Conservation (phyloP, 2,329 filamentous ascomycete genomes). For the Didymella sp. region DNA sequence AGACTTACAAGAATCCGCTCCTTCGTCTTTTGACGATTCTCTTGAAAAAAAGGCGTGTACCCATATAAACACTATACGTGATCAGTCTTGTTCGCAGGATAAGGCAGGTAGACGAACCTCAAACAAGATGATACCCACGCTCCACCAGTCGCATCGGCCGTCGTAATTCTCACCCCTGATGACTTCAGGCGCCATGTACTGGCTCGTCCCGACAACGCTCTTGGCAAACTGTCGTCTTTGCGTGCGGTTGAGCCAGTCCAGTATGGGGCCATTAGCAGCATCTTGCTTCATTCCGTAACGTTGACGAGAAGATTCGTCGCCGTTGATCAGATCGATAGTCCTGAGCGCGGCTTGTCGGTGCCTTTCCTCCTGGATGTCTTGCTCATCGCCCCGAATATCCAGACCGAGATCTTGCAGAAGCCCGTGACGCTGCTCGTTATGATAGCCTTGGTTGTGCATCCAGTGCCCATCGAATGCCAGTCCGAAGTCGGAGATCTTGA, state of each 20-base stretch:
- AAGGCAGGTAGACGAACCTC: conserved; percentile 60
- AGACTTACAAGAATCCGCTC: conserved; percentile 75
- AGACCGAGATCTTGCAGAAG: conserved; percentile 80
- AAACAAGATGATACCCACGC: conserved; percentile 90
- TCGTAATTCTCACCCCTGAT: conserved; percentile 84
- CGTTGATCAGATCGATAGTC: conserved; percentile 50
- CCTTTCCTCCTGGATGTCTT: conserved; percentile 66
- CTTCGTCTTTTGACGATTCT: conserved; percentile 84
- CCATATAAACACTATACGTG: conserved; percentile 79
- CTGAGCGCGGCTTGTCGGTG: conserved; percentile 61
- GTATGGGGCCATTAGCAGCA: conserved; percentile 38
- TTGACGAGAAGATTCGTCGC: conserved; percentile 22
- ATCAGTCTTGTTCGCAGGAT: neutral
- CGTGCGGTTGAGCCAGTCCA: conserved; percentile 54
- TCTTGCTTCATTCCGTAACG: conserved; percentile 33
- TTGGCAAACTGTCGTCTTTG: conserved; percentile 74
- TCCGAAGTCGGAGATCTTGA: conserved; percentile 97
- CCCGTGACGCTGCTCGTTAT: conserved; percentile 80
- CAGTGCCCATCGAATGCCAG: conserved; percentile 95
- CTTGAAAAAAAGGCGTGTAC: conserved; percentile 85
- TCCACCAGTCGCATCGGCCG: conserved; percentile 96
- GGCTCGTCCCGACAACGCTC: conserved; percentile 92
- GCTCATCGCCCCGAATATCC: conserved; percentile 72
- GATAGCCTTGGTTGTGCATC: conserved; percentile 89
- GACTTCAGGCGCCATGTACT: conserved; percentile 98